Conservation (phyloP, 176 grass and related monocot species). For the Cenchrus purpureus region DNA sequence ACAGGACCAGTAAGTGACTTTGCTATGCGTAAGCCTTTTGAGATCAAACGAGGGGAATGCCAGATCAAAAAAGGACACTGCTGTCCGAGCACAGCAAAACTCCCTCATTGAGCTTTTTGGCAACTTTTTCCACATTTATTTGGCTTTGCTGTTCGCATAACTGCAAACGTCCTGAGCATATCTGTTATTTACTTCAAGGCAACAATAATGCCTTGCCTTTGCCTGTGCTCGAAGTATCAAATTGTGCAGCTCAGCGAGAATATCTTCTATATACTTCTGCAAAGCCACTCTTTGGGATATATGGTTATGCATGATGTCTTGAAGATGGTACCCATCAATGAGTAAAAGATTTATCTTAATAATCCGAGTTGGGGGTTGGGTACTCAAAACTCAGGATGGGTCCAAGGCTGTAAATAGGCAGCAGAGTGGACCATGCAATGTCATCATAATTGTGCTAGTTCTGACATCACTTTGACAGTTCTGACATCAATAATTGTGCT, state of each 20-base stretch:
- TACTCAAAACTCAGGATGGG: conserved; percentile 9
- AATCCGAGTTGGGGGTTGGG: conserved; percentile 12
- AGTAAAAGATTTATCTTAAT: conserved; percentile 41
- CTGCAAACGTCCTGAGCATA: background rate
- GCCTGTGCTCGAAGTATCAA: background rate
- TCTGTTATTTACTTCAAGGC: conserved; percentile 26
- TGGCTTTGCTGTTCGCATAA: background rate
- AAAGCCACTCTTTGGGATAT: background rate
- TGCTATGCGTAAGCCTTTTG: background rate
- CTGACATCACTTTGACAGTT: no score
- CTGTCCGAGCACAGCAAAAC: background rate
- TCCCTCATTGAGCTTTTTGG: background rate
- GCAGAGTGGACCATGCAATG: conserved; percentile 5
- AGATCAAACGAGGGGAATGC: background rate
- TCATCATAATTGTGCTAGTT: background rate
- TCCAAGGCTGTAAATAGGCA: background rate
- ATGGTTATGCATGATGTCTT: conserved; percentile 20
- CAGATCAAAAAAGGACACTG: background rate
- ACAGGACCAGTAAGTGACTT: conserved; percentile 20
- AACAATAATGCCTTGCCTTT: background rate
- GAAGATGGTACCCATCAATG: background rate
- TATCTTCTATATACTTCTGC: background rate
- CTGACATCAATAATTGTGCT: background rate
- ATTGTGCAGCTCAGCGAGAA: conserved; percentile 17
- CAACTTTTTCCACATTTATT: no score